A percentile compares a stretch with the other conserved stretches of the same genome.
phyloP scores from a whole-genome alignment of 1,284 basidiomycete species.

The Volvariella surrecta region DNA sequence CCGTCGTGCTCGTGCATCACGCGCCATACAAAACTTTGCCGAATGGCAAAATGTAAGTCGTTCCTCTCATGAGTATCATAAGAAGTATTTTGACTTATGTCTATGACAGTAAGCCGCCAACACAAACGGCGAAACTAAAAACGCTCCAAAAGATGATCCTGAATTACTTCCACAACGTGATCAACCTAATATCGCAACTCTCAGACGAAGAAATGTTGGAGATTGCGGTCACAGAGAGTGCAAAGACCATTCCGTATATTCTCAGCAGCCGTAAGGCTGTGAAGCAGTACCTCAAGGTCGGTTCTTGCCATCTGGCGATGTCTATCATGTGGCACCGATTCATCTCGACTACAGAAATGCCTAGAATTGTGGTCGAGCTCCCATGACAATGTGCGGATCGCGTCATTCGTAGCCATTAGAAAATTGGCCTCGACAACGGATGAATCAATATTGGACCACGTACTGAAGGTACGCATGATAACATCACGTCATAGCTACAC shows the following conservation, averaged over 20 bases:
- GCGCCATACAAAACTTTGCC: conserved; percentile 79
- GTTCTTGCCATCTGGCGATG: conserved; percentile 10
- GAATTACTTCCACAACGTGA: conserved; percentile 82
- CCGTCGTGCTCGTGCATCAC: conserved; percentile 83
- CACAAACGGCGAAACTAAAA: conserved; percentile 67
- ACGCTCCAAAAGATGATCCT: conserved; percentile 85
- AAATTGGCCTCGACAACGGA: conserved; percentile 77
- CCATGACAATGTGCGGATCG: conserved; percentile 78
- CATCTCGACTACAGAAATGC: conserved; percentile 47
- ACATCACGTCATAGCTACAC: background rate
- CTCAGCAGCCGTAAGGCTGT: conserved; percentile 77
- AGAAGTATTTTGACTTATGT: conserved; percentile 4
- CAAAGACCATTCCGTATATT: conserved; percentile 84
- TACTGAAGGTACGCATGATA: conserved; percentile 63
- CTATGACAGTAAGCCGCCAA: conserved; percentile 58
- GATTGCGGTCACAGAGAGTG: conserved; percentile 73
- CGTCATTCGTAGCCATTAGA: conserved; percentile 83
- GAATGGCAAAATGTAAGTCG: conserved; percentile 76
- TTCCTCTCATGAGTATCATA: conserved; percentile 3
- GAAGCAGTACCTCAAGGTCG: conserved; percentile 78
- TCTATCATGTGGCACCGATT: conserved; percentile 2
- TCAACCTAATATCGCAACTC: conserved; percentile 74
- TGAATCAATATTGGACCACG: conserved; percentile 75
- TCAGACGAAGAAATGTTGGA: conserved; percentile 63
- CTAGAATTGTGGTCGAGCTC: conserved; percentile 76